These are phyloP conservation scores for Cladophialophora immunda DNA, from an alignment of 2,329 filamentous ascomycete species.

Conservation along the genomic window DNA sequence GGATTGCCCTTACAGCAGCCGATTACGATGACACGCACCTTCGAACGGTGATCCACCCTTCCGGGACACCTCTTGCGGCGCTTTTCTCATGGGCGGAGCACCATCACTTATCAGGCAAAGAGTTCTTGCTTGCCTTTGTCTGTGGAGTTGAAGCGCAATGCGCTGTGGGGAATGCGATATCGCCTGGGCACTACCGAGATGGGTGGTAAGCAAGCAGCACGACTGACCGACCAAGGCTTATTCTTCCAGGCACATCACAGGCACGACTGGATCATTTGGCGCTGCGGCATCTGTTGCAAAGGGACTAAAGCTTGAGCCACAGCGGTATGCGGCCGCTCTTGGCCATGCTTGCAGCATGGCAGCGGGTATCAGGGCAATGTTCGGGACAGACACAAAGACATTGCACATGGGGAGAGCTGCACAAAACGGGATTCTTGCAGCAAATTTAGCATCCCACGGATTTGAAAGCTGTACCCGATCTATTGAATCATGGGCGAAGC, in stretches of 20 bases:
- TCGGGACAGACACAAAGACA: constrained; percentile 64
- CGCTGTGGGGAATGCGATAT: constrained; percentile 61
- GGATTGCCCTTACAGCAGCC: constrained; percentile 63
- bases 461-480: constrained; percentile 58
- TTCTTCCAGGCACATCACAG: constrained; percentile 56
- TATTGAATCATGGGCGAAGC: constrained; percentile 62
- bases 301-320: constrained; percentile 51
- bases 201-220: constrained; percentile 53
- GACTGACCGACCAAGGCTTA: not conserved
- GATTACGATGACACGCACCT: constrained; percentile 67
- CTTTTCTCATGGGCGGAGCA: constrained; percentile 59
- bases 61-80: constrained; percentile 60
- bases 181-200: constrained; percentile 62
- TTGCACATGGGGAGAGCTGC: constrained; percentile 64
- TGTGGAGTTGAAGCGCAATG: constrained; percentile 63
- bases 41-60: constrained; percentile 64
- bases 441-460: constrained; percentile 56
- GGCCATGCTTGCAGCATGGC: constrained; percentile 64
- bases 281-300: constrained; percentile 62
- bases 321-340: constrained; percentile 59
- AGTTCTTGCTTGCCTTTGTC: constrained; percentile 61
- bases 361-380: constrained; percentile 62
- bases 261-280: constrained; percentile 60
- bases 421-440: constrained; percentile 60
- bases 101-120: constrained; percentile 50